phyloP scores from a whole-genome alignment of 75 land plant species.

The Cunninghamia lanceolata region DNA sequence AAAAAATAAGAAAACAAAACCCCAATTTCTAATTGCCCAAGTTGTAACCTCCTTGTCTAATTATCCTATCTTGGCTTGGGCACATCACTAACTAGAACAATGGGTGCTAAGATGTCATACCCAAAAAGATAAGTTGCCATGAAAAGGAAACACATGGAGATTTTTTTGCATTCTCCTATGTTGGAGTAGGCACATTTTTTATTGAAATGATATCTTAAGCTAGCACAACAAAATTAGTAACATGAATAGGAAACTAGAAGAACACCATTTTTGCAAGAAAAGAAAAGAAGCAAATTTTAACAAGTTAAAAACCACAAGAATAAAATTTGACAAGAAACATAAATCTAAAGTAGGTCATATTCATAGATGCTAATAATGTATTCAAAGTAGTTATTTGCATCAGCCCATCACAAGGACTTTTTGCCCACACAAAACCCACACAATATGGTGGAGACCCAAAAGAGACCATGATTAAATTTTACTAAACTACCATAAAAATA shows the following conservation, averaged over 20 bases:
- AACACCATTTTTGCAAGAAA: no score
- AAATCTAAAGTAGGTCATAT: conserved; percentile 31
- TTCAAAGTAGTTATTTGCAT: conserved; percentile 38
- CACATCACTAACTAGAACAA: not conserved
- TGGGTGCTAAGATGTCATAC: no score
- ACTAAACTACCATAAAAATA: conserved; percentile 77
- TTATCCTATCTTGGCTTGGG: not conserved
- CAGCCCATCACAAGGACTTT: conserved; percentile 21
- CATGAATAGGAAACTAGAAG: no score
- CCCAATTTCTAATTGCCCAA: not conserved
- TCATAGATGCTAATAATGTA: conserved; percentile 48
- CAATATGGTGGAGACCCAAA: conserved; percentile 53
- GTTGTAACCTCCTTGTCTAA: not conserved
- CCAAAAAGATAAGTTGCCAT: no score
- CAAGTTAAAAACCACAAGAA: not conserved
- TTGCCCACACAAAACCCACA: conserved; percentile 56
- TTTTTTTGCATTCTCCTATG: no score
- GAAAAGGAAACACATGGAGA: no score
- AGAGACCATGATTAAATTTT: conserved; percentile 62
- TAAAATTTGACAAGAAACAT: not conserved
- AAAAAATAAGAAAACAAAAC: not conserved
- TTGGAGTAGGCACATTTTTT: no score
- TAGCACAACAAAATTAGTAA: no score
- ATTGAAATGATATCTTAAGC: no score
- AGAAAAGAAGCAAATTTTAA: no score